Evolutionary conservation across 1,284 basidiomycete genomes (phyloP).

Genomic region (Butyriboletus appendiculatus): DNA sequence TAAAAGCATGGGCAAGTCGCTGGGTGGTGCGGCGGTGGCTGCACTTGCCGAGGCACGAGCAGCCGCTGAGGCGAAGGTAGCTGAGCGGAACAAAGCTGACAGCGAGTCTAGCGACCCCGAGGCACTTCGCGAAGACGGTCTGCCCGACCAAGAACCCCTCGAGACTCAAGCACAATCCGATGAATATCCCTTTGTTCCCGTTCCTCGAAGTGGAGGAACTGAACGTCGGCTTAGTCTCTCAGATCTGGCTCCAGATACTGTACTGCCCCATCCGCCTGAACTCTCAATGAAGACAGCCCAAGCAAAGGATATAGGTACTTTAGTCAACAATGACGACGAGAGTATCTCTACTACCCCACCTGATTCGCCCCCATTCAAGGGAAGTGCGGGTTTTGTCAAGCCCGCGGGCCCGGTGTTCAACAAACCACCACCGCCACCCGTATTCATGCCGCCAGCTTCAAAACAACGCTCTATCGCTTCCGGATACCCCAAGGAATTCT

Average conservation of each 20-base stretch:
- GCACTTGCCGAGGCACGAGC: constrained; percentile 70
- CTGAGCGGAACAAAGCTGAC: constrained; percentile 55
- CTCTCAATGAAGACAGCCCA: background rate
- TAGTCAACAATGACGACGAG: constrained; percentile 13
- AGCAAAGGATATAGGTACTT: background rate
- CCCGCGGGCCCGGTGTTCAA: constrained; percentile 55
- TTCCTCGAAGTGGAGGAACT: background rate
- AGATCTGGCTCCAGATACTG: constrained; percentile 20
- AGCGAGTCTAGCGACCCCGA: constrained; percentile 37
- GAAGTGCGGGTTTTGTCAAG: constrained; percentile 34
- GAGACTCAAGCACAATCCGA: constrained; percentile 18
- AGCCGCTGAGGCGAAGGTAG: constrained; percentile 69
- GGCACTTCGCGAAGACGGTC: constrained; percentile 12
- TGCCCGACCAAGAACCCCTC: constrained; percentile 2
- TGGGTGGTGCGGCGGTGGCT: constrained; percentile 54
- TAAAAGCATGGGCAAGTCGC: constrained; percentile 64
- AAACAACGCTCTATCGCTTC: constrained; percentile 22
- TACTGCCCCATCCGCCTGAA: background rate
- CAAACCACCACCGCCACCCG: constrained; percentile 47
- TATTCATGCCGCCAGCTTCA: constrained; percentile 49
- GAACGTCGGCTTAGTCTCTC: constrained; percentile 28
- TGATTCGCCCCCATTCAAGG: constrained; percentile 49
- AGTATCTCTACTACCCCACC: constrained; percentile 60
- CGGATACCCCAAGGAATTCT: constrained; percentile 25
- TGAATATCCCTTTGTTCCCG: background rate